Evolutionary conservation across 2,329 filamentous ascomycete genomes (phyloP), one percentile per base, ranked within the genome.

Genomic region (Monosporascus sp.): DNA sequence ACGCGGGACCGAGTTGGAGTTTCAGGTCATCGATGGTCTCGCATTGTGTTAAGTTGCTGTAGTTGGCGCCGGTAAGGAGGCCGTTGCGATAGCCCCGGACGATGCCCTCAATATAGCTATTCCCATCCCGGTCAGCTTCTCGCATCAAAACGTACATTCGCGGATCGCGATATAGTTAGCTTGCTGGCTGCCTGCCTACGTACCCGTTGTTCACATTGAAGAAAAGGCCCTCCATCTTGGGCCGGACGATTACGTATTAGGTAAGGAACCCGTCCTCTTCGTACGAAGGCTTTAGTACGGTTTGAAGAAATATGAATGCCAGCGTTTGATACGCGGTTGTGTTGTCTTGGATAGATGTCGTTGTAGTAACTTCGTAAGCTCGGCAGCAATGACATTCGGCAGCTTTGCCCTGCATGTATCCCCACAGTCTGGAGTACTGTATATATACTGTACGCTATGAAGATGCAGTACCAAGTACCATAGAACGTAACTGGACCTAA

Each of bases 21-120:
- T 97, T 99, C 61, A 99, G 86, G 78, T 99, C 94, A 76, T 97
- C 93, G 66, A 97, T 93, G 49, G 86, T 96, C 77, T 97, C 93
- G 83, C 93, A 97, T 82, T 97, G 93, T 59, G 89, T 95, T 75
- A 97, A 76, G 78, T 97, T 99, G 77, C 82, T 86, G 78, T 99
- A 99, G 78, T 93, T 95, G 70, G 90, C 81, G 72, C 87, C 78
- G 52, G 89, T 97, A 69, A 99, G 83, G 59, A 99, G 87, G 67
- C 87, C 84, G 75, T 97, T 99, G 70, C 93, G 88, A 76, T 97
- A 99, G 60, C 94, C 94, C 67, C 94, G 90, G 66, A 97, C 91
- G 71, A 99, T 92, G 72, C 94, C 94, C 76, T 99, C 94, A 71
- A 97, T 86, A 75, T 96, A 97, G 76, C 92, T 96, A 67, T 55